Conservation (phyloP, 345 rosid species). For the Gossypium thurberi region DNA sequence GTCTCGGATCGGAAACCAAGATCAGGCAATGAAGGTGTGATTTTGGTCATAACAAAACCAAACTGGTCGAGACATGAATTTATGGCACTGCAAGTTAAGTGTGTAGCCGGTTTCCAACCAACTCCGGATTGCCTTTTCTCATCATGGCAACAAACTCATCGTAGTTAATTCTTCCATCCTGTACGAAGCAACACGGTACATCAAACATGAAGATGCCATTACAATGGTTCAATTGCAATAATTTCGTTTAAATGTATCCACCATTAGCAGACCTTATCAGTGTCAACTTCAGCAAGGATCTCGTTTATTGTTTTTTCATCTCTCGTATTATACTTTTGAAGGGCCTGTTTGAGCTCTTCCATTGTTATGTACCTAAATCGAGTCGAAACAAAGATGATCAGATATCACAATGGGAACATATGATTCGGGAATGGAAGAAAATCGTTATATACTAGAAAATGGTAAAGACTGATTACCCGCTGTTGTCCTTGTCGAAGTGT, state of each 20-base stretch:
- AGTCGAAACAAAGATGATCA: slow-evolving; percentile 8
- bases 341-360: slow-evolving; percentile 88
- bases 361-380: slow-evolving; percentile 70
- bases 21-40: background rate
- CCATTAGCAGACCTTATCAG: slow-evolving; percentile 50
- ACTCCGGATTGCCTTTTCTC: slow-evolving; percentile 84
- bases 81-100: slow-evolving; percentile 18
- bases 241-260: background rate
- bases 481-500: slow-evolving; percentile 88
- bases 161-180: slow-evolving; percentile 96
- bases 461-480: slow-evolving; percentile 53
- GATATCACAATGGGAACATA: background rate
- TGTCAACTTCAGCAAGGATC: slow-evolving; percentile 90
- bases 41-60: background rate
- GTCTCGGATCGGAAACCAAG: background rate
- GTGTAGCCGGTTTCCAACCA: slow-evolving; percentile 62
- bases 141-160: slow-evolving; percentile 95
- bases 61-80: background rate
- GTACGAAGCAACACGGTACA: slow-evolving; percentile 9
- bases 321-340: slow-evolving; percentile 78
- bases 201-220: background rate
- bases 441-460: background rate
- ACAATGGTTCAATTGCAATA: background rate
- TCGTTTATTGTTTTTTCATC: slow-evolving; percentile 84
- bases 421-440: background rate